These are phyloP conservation scores for Sedum album DNA, from an alignment of 164 flowering plant species.

Conservation along the genomic window DNA sequence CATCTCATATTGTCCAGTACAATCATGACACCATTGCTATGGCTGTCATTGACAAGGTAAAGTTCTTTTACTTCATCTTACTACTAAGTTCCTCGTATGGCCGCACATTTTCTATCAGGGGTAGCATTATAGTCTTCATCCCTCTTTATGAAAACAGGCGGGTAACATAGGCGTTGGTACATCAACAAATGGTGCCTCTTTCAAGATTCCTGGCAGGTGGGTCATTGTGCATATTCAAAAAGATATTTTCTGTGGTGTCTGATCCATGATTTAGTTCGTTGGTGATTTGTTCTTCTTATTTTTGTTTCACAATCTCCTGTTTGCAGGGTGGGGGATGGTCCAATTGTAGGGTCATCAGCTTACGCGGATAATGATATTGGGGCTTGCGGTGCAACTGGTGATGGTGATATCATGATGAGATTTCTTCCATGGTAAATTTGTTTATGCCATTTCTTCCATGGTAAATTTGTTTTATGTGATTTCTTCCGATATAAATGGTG, in stretches of 20 bases:
- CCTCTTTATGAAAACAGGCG: slow-evolving; percentile 27
- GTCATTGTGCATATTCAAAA: neutral
- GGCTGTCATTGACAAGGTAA: slow-evolving; percentile 86
- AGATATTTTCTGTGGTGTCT: neutral
- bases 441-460: slow-evolving; percentile 48
- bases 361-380: slow-evolving; percentile 92
- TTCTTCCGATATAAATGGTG: neutral
- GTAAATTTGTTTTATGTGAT: slow-evolving; percentile 23
- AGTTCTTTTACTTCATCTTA: slow-evolving; percentile 11
- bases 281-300: neutral
- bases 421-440: slow-evolving; percentile 85
- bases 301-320: neutral
- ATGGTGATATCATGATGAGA: slow-evolving; percentile 99
- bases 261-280: neutral
- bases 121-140: neutral
- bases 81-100: neutral
- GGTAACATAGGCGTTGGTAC: slow-evolving; percentile 93
- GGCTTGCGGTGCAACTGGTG: slow-evolving; percentile 97
- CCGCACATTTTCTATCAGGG: neutral
- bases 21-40: slow-evolving; percentile 93
- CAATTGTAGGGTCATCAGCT: slow-evolving; percentile 91
- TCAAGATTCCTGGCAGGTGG: slow-evolving; percentile 92
- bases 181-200: slow-evolving; percentile 95
- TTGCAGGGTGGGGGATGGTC: slow-evolving; percentile 94
- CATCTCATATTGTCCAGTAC: slow-evolving; percentile 34